phyloP scores from a whole-genome alignment of 768 basidiomycete species.

The Infundibulicybe gibba region DNA sequence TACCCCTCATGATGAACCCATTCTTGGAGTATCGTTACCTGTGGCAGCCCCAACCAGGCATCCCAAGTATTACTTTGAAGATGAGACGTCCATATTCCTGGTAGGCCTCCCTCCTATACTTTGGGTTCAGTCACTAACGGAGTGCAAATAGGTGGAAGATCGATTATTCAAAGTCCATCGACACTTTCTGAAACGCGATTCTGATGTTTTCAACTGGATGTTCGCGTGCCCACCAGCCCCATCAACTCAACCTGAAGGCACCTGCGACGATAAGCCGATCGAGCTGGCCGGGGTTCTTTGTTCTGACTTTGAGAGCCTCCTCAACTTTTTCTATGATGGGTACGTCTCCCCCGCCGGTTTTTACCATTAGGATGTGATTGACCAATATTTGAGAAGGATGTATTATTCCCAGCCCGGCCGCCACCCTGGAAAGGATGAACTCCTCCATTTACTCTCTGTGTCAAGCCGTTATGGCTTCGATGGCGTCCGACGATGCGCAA shows the following conservation, averaged over 20 bases:
- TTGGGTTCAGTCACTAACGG: neutral
- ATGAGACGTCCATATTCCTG: neutral
- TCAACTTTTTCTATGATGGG: slow-evolving; percentile 30
- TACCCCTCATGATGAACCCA: too few species aligned
- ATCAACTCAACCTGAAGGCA: slow-evolving; percentile 7
- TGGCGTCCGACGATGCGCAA: neutral
- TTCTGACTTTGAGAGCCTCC: slow-evolving; percentile 26
- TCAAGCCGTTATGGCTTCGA: neutral
- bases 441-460: neutral
- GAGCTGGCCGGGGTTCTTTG: slow-evolving; percentile 19
- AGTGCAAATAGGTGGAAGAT: slow-evolving; percentile 10
- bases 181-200: slow-evolving; percentile 15
- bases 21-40: too few species aligned
- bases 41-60: neutral
- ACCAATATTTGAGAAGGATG: too few species aligned
- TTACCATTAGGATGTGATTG: neutral
- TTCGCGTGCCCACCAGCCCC: slow-evolving; percentile 9
- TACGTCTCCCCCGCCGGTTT: slow-evolving; percentile 5
- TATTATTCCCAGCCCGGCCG: too few species aligned
- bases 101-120: neutral
- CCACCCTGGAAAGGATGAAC: too few species aligned
- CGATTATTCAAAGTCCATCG: slow-evolving; percentile 15
- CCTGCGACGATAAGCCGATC: slow-evolving; percentile 21
- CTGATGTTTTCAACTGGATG: slow-evolving; percentile 15
- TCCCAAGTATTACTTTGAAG: neutral